Evolutionary conservation across 2,329 filamentous ascomycete genomes (phyloP).

Genomic region (Cordyceps tenuipes): DNA sequence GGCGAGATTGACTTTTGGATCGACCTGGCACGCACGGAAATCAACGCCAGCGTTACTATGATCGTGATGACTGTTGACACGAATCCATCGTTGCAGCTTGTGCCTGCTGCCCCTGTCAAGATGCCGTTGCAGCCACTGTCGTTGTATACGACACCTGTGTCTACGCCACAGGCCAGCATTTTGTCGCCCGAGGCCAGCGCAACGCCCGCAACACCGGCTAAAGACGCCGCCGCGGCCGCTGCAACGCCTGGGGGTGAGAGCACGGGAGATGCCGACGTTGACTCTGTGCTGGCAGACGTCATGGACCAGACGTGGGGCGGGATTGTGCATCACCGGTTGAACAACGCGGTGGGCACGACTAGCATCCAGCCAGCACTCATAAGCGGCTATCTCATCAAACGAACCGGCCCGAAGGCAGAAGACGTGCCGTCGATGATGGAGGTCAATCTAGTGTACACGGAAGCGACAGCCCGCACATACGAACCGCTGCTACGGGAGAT

Average conservation of each 20-base stretch:
- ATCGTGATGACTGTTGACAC: constrained; percentile 59
- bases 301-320: constrained; percentile 72
- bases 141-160: constrained; percentile 55
- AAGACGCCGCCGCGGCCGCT: constrained; percentile 27
- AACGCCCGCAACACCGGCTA: constrained; percentile 41
- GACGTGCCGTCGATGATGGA: constrained; percentile 55
- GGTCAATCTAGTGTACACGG: constrained; percentile 53
- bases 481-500: constrained; percentile 64
- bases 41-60: constrained; percentile 42
- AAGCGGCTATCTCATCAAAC: constrained; percentile 59
- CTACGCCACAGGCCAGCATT: constrained; percentile 54
- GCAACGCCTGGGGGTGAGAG: constrained; percentile 39
- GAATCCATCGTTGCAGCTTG: constrained; percentile 53
- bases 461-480: constrained; percentile 42
- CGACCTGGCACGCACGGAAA: constrained; percentile 43
- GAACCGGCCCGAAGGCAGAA: constrained; percentile 45
- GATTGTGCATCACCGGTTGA: constrained; percentile 57
- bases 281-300: constrained; percentile 62
- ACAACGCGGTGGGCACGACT: constrained; percentile 47
- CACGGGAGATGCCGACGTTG: constrained; percentile 35
- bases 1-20: constrained; percentile 56
- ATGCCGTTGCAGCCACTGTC: constrained; percentile 36
- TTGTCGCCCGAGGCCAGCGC: constrained; percentile 53
- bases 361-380: constrained; percentile 50
- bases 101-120: constrained; percentile 47